Evolutionary conservation across 768 basidiomycete species (phyloP).

Genomic region (Lentinula aciculospora): DNA sequence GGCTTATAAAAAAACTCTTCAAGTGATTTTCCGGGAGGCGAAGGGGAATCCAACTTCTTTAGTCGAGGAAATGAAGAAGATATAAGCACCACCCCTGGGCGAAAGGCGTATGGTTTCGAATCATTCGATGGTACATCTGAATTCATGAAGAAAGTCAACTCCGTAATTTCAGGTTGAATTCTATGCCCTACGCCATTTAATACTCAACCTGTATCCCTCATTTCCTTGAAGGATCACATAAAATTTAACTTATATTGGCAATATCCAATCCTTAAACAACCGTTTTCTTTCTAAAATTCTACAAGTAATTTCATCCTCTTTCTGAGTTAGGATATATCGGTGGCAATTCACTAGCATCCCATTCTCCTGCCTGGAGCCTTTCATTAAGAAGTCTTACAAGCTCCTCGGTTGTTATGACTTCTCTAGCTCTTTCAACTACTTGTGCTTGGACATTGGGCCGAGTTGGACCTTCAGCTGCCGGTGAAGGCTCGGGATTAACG

Average conservation of each 20-base stretch:
- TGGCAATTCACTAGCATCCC: neutral
- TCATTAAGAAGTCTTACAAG: conserved; percentile 3
- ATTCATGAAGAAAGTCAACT: conserved; percentile 2
- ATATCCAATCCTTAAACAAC: too few relatives aligned
- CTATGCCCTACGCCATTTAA: too few relatives aligned
- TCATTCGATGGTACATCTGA: neutral
- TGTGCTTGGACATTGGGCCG: too few relatives aligned
- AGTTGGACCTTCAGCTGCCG: too few relatives aligned
- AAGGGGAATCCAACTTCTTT: conserved; percentile 39
- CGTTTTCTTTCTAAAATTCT: too few relatives aligned
- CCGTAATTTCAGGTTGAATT: neutral
- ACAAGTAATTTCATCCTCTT: neutral
- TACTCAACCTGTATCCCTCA: too few relatives aligned
- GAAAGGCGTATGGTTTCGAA: conserved; percentile 2
- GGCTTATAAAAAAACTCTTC: neutral
- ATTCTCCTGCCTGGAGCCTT: neutral
- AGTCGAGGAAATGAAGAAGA: conserved; percentile 31
- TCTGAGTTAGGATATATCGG: neutral
- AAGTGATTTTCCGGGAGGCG: conserved; percentile 50
- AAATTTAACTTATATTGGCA: too few relatives aligned
- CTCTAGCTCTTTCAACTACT: neutral
- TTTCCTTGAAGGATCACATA: too few relatives aligned
- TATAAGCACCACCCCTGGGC: conserved; percentile 11
- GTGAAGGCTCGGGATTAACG: too few relatives aligned
- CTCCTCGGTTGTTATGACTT: neutral